These are phyloP conservation scores for Candida xiaguanensis DNA, from an alignment of 805 yeast species.

Conservation along the genomic window DNA sequence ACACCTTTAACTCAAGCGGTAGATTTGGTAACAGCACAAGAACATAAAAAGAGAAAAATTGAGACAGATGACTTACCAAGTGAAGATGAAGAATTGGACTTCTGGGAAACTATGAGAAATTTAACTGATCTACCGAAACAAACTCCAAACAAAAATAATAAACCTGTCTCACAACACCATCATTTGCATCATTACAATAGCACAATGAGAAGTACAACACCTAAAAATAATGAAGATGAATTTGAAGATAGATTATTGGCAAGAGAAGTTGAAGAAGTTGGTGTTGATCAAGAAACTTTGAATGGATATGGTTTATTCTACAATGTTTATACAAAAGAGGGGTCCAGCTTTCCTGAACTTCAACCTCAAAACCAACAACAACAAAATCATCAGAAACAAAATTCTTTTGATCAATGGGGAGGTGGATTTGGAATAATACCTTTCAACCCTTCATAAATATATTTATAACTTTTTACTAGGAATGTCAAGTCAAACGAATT, in stretches of 20 bases:
- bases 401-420: constrained; percentile 28
- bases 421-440: constrained; percentile 39
- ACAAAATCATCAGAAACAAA: constrained; percentile 5
- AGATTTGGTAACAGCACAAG: constrained; percentile 34
- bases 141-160: constrained; percentile 9
- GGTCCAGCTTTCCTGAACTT: constrained; percentile 21
- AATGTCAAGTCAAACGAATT: too few relatives aligned
- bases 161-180: constrained; percentile 54
- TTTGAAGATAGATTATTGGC: constrained; percentile 18
- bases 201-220: constrained; percentile 10
- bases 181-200: constrained; percentile 39
- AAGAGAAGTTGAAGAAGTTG: constrained; percentile 13
- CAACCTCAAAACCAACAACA: constrained; percentile 11
- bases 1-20: constrained; percentile 42
- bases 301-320: constrained; percentile 37
- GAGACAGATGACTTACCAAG: constrained; percentile 9
- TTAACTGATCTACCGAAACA: constrained; percentile 33
- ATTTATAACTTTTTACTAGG: constrained; percentile 7
- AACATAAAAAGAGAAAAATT: constrained; percentile 11
- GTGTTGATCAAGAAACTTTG: constrained; percentile 31
- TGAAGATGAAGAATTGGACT: constrained; percentile 61
- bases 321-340: constrained; percentile 33
- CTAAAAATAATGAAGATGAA: constrained; percentile 9
- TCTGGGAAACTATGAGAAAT: constrained; percentile 67
- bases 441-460: constrained; percentile 35